Base-by-base conservation (phyloP, 805 yeast species). In the Lipomyces starkeyi region DNA sequence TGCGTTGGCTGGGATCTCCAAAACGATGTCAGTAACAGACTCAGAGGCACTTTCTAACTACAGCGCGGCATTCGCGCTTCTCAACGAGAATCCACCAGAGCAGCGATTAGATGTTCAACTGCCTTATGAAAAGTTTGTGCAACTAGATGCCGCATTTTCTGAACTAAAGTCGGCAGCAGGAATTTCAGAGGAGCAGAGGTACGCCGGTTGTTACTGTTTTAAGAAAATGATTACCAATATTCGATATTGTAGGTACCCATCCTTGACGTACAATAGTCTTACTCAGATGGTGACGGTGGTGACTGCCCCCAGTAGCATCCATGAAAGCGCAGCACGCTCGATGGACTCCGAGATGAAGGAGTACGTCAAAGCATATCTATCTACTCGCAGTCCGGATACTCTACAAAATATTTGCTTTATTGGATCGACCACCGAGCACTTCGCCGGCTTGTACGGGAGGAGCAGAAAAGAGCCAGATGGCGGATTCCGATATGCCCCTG, bases 111-210 rank as follows among this genome's bases (percentile, higher is more conserved):
- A 52, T 52, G 55, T 25, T 52, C 55, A 52, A 52, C 25, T 52
- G 55, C 55, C 55, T n/a, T 52, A 52, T 52, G 55, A 52, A 14
- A 52, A 52, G 55, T 52, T 52, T 52, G 13, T n/a, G 55, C 55
- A 52, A 25, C 25, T 52, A n/a, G 55, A 52, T n/a, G 55, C 7
- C 1, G 55, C 55, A 11, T 52, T 52, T 52, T 52, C n/a, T n/a
- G n/a, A n/a, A n/a, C n/a, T n/a, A n/a, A n/a, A n/a, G n/a, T n/a
- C n/a, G n/a, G n/a, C n/a, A 52, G 55, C 22, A 52, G 55, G 29
- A 11, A 52, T 52, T 52, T 52, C 55, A 14, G 55, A 52, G 25
- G 55, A 52, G 1, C 55, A 52, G 55, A 52, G 55, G 55, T 52
- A n/a, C 29, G 55, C 11, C 55, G 55, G 25, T n/a, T 52, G 11